These are phyloP conservation scores for Endoconidiophora laricicola DNA, from an alignment of 2,329 filamentous ascomycete species.

Conservation along the genomic window DNA sequence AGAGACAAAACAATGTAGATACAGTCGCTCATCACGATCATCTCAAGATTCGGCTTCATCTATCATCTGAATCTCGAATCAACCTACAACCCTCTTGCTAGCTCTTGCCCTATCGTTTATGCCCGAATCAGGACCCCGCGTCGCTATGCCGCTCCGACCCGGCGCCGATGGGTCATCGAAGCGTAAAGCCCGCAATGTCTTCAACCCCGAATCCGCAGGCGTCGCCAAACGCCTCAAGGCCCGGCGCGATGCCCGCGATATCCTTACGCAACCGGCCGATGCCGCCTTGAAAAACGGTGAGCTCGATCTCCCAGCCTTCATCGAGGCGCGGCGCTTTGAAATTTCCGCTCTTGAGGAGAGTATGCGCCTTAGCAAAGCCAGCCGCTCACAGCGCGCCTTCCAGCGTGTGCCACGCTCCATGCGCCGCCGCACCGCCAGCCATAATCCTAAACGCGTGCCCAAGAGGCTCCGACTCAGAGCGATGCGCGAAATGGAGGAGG, in stretches of 20 bases:
- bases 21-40: not conserved
- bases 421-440: constrained; percentile 76
- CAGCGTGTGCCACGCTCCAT: constrained; percentile 76
- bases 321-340: constrained; percentile 75
- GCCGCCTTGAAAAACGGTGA: constrained; percentile 51
- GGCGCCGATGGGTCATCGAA: constrained; percentile 4
- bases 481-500: constrained; percentile 59
- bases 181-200: constrained; percentile 1
- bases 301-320: constrained; percentile 69
- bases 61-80: no score
- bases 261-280: constrained; percentile 33
- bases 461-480: constrained; percentile 56
- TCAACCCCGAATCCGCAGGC: constrained; percentile 2
- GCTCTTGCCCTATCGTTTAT: no score
- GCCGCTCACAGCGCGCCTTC: constrained; percentile 56
- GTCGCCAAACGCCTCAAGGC: constrained; percentile 27
- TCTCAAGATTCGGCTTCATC: no score
- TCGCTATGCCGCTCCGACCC: constrained; percentile 11
- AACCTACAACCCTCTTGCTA: no score
- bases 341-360: constrained; percentile 71
- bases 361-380: constrained; percentile 55
- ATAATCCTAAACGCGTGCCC: constrained; percentile 84
- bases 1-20: no score
- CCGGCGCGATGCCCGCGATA: constrained; percentile 30
- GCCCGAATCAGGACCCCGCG: not conserved